These are phyloP conservation scores for Russula griseocarnosa DNA, from an alignment of 768 basidiomycete species.

Conservation along the genomic window DNA sequence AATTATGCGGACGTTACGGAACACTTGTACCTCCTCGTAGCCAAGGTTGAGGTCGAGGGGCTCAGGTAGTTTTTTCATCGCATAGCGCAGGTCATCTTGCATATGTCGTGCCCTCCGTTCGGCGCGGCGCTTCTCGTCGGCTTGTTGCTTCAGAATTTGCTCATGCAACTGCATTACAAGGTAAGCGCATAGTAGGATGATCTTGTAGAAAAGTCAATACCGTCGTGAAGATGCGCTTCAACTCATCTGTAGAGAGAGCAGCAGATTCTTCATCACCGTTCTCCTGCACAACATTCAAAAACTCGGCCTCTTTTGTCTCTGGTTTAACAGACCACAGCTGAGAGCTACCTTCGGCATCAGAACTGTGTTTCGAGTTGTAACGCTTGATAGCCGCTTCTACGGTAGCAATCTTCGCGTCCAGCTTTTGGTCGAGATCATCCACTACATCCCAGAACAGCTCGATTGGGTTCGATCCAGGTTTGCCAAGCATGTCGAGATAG, in stretches of 20 bases:
- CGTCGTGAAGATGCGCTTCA: constrained; percentile 55
- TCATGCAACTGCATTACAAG: constrained; percentile 56
- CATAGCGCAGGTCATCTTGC: constrained; percentile 95
- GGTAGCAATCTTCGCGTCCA: constrained; percentile 71
- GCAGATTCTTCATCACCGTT: constrained; percentile 51
- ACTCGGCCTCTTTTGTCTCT: constrained; percentile 67
- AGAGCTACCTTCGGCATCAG: constrained; percentile 30
- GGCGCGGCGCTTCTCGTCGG: constrained; percentile 79
- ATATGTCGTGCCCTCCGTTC: constrained; percentile 83
- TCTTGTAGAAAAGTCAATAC: constrained; percentile 39
- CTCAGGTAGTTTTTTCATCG: constrained; percentile 83
- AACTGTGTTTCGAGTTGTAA: constrained; percentile 39
- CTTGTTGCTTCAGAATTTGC: constrained; percentile 65
- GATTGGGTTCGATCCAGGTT: constrained; percentile 89
- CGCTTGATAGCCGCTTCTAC: constrained; percentile 59
- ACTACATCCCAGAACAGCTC: constrained; percentile 96
- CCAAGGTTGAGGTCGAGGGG: constrained; percentile 68
- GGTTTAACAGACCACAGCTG: constrained; percentile 43
- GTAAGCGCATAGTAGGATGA: constrained; percentile 1
- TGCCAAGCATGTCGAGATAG: constrained; percentile 87
- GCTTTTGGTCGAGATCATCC: constrained; percentile 79
- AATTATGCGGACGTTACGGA: constrained; percentile 4
- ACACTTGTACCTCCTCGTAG: constrained; percentile 70
- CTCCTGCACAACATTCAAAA: constrained; percentile 51
- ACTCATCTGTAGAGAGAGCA: constrained; percentile 48